These are phyloP conservation scores for Meyerozyma athensensis DNA, from an alignment of 1,139 yeast genomes.

Conservation along the genomic window DNA sequence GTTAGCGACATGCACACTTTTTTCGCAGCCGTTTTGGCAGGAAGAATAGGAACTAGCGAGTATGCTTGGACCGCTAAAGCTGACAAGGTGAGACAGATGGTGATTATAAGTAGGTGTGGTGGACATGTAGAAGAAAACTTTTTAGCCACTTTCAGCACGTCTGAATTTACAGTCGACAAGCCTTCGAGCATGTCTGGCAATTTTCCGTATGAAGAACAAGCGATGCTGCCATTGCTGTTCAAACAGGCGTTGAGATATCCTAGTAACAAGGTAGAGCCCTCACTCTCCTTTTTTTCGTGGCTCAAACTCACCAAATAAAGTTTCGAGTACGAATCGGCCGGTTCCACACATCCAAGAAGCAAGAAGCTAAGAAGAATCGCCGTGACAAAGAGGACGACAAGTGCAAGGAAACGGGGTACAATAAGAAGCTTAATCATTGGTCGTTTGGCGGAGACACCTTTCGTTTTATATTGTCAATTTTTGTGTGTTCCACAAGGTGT, in stretches of 20 bases:
- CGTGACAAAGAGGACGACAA: conserved; percentile 9
- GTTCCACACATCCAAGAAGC: conserved; percentile 12
- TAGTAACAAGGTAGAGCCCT: not conserved
- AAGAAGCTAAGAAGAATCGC: conserved; percentile 13
- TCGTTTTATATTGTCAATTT: too few relatives aligned
- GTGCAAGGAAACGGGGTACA: conserved; percentile 6
- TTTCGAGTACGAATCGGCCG: conserved; percentile 9
- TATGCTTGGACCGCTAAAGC: conserved; percentile 41
- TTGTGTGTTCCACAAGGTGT: too few relatives aligned
- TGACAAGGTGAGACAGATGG: conserved; percentile 40
- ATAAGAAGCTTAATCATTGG: conserved; percentile 2
- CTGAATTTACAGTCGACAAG: conserved; percentile 23
- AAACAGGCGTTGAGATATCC: conserved; percentile 1
- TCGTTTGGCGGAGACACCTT: not conserved
- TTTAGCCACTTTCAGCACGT: conserved; percentile 37
- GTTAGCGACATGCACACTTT: conserved; percentile 32
- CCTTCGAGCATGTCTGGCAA: conserved; percentile 18
- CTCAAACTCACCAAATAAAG: conserved; percentile 10
- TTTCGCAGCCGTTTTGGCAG: conserved; percentile 32
- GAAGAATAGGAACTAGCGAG: conserved; percentile 44
- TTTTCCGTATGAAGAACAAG: conserved; percentile 31
- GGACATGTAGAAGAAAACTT: conserved; percentile 45
- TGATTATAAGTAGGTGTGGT: conserved; percentile 50
- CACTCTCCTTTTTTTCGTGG: too few relatives aligned
- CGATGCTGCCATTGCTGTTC: conserved; percentile 3